Evolutionary conservation across 306 rosid species (phyloP).

Genomic region (Cucurbita pepo): DNA sequence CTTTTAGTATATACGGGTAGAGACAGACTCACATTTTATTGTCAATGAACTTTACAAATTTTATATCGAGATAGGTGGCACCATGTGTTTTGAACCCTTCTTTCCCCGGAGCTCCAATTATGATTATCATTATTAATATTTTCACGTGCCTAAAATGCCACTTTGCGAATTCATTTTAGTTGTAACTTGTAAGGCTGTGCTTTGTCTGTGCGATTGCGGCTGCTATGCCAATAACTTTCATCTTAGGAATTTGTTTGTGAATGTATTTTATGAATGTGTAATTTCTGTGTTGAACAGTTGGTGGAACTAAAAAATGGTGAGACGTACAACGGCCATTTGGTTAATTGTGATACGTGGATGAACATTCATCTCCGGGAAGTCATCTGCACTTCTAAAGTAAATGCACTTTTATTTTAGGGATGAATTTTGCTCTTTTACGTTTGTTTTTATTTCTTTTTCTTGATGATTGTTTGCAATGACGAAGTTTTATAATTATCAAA

Average conservation of each 20-base stretch:
- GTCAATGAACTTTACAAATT: background rate
- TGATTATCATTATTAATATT: background rate
- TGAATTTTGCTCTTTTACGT: background rate
- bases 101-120: background rate
- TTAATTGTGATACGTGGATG: conserved; percentile 99
- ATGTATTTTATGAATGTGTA: background rate
- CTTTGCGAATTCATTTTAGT: background rate
- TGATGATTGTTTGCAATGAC: background rate
- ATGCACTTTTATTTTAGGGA: background rate
- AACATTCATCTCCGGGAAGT: conserved; percentile 98
- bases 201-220: conserved; percentile 1
- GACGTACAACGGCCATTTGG: conserved; percentile 97
- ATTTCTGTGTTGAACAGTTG: conserved; percentile 34
- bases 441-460: background rate
- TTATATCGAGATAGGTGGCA: background rate
- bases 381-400: conserved; percentile 89
- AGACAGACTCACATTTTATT: background rate
- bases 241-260: background rate
- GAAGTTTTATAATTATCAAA: background rate
- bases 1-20: background rate
- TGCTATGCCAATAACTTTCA: background rate
- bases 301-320: conserved; percentile 96
- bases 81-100: background rate
- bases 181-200: background rate
- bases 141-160: background rate